These are phyloP conservation scores for Xylogone sp. DNA, from an alignment of 2,329 filamentous ascomycete species.

Conservation along the genomic window DNA sequence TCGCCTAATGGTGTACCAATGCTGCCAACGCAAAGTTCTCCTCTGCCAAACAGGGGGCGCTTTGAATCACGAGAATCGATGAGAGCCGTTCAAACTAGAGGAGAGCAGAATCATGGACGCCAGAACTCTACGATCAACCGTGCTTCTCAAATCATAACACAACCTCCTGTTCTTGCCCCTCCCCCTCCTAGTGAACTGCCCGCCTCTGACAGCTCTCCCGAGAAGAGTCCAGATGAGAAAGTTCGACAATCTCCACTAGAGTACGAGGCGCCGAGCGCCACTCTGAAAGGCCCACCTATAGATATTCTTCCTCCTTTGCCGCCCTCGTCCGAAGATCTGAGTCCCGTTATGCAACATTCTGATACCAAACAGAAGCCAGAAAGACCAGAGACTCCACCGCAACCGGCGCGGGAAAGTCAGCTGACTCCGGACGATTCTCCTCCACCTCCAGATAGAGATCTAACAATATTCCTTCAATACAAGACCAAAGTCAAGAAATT, in stretches of 20 bases:
- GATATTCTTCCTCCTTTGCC: conserved; percentile 40
- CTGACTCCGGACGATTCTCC: conserved; percentile 64
- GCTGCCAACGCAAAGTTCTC: conserved; percentile 77
- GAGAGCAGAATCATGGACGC: conserved; percentile 48
- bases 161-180: conserved; percentile 39
- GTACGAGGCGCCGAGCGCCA: conserved; percentile 44
- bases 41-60: conserved; percentile 79
- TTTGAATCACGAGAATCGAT: conserved; percentile 78
- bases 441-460: conserved; percentile 67
- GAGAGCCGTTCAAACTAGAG: conserved; percentile 62
- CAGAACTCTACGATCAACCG: conserved; percentile 32
- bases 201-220: conserved; percentile 24
- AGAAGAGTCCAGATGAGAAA: conserved; percentile 64
- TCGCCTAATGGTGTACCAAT: conserved; percentile 81
- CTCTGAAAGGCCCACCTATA: conserved; percentile 53
- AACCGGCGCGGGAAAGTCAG: conserved; percentile 42
- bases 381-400: conserved; percentile 34
- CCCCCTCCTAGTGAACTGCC: conserved; percentile 33
- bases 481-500: conserved; percentile 98
- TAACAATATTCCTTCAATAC: conserved; percentile 93
- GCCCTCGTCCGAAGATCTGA: conserved; percentile 7
- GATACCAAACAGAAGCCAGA: conserved; percentile 9
- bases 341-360: conserved; percentile 6
- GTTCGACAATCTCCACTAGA: conserved; percentile 16
- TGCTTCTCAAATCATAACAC: conserved; percentile 54